Conservation (phyloP, 352 stramenopile genomes). For the Globisporangium nagaii region DNA sequence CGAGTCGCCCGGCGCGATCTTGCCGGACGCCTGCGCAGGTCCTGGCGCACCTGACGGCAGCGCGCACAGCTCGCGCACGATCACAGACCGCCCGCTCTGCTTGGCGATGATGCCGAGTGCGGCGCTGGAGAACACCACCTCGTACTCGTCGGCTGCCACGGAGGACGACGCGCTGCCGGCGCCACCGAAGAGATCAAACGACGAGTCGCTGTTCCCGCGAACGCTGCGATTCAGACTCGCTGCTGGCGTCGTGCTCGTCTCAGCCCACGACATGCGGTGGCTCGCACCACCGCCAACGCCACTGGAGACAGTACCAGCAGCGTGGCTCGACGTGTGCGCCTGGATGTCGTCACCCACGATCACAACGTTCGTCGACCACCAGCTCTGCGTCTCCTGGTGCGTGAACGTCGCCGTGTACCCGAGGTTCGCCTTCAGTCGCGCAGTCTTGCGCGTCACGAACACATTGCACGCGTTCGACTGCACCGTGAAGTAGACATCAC, state of each 20-base stretch:
- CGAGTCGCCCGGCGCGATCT: constrained; percentile 53
- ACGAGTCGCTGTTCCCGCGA: not conserved
- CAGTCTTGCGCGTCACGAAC: constrained; percentile 74
- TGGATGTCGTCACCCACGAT: constrained; percentile 81
- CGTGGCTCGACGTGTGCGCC: constrained; percentile 19
- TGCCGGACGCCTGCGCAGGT: constrained; percentile 38
- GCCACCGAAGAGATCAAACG: constrained; percentile 12
- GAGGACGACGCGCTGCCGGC: constrained; percentile 5
- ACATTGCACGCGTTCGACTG: constrained; percentile 82
- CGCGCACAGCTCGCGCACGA: constrained; percentile 60
- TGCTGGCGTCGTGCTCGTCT: not conserved
- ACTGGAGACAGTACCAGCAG: too few relatives aligned
- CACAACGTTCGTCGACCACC: constrained; percentile 77
- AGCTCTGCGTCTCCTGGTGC: constrained; percentile 70
- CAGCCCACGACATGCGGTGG: not conserved
- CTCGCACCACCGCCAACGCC: not conserved
- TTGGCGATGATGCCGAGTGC: constrained; percentile 70
- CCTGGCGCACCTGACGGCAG: constrained; percentile 40
- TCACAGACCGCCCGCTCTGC: constrained; percentile 49
- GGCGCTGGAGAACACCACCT: constrained; percentile 54
- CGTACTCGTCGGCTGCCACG: constrained; percentile 44
- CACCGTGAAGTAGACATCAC: constrained; percentile 80
- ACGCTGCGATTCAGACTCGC: not conserved
- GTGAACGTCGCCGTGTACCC: constrained; percentile 83
- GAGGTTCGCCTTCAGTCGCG: constrained; percentile 63